These are phyloP conservation scores for Cercophora newfieldiana DNA, from an alignment of 495 filamentous ascomycete genomes.

Conservation along the genomic window DNA sequence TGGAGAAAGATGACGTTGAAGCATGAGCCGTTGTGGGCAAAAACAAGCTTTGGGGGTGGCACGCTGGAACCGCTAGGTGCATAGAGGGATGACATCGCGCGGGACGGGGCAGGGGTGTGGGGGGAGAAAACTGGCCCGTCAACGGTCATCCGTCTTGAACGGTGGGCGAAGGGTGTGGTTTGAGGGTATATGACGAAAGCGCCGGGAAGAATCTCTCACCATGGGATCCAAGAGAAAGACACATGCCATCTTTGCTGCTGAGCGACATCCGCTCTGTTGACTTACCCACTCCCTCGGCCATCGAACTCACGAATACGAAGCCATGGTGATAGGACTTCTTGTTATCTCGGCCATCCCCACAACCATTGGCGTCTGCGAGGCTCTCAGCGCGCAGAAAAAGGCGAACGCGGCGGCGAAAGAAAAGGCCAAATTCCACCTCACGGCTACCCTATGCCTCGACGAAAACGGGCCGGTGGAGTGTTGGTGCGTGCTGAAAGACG, in stretches of 20 bases:
- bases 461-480: constrained; percentile 38
- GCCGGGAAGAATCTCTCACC: background rate
- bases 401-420: constrained; percentile 49
- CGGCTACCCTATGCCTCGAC: constrained; percentile 46
- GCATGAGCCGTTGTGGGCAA: no score
- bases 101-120: constrained; percentile 11
- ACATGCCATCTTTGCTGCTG: background rate
- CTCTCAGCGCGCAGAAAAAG: constrained; percentile 53
- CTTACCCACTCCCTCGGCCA: background rate
- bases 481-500: constrained; percentile 45
- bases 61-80: background rate
- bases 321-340: constrained; percentile 49
- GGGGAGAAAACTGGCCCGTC: constrained; percentile 6
- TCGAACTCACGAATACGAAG: background rate
- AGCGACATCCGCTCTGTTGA: background rate
- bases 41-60: constrained; percentile 25
- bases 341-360: constrained; percentile 50
- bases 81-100: constrained; percentile 18
- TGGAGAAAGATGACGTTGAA: constrained; percentile 27
- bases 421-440: constrained; percentile 52
- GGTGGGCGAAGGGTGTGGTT: constrained; percentile 3
- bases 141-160: constrained; percentile 12
- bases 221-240: background rate
- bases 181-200: constrained; percentile 25
- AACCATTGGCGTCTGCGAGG: constrained; percentile 51